Percentiles rank a stretch among this genome's conserved stretches.
phyloP scores from a whole-genome alignment of 148 eudicot genomes.

The Rhododendron simsii region DNA sequence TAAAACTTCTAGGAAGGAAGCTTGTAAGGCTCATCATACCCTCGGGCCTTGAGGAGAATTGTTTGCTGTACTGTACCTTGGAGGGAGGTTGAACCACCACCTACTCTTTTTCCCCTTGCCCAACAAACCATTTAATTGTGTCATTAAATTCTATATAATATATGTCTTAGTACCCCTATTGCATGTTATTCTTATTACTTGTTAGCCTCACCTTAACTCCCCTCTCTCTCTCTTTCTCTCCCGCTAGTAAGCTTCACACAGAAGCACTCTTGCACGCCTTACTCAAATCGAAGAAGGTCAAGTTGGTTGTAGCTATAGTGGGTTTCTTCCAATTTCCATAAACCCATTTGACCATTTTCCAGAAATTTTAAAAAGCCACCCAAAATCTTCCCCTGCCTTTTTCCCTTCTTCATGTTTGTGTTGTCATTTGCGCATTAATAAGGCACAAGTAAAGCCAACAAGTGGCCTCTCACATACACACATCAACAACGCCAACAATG shows the following conservation, averaged over 20 bases:
- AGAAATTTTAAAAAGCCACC: not conserved
- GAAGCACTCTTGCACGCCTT: not conserved
- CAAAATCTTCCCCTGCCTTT: not conserved
- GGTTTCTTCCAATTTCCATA: not conserved
- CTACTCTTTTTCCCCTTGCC: conserved; percentile 16
- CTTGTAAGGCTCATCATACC: not conserved
- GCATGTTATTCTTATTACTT: not conserved
- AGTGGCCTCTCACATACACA: not conserved
- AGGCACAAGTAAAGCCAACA: not conserved
- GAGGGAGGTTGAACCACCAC: conserved; percentile 60
- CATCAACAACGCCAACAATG: not conserved
- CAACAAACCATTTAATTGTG: conserved; percentile 21
- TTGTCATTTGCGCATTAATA: not conserved
- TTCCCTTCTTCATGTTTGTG: not conserved
- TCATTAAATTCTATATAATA: conserved; percentile 1
- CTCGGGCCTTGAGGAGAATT: not conserved
- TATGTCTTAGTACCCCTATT: not conserved
- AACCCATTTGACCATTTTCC: conserved; percentile 9
- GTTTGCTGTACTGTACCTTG: not conserved
- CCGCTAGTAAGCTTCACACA: not conserved
- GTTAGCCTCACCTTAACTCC: not conserved
- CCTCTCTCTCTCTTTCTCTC: not conserved
- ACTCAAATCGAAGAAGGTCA: not conserved
- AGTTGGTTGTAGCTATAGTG: not conserved
- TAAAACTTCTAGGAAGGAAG: not conserved